These are phyloP conservation scores for Chalciporus pseudorubinellus DNA, from an alignment of 768 basidiomycete species.

Conservation along the genomic window DNA sequence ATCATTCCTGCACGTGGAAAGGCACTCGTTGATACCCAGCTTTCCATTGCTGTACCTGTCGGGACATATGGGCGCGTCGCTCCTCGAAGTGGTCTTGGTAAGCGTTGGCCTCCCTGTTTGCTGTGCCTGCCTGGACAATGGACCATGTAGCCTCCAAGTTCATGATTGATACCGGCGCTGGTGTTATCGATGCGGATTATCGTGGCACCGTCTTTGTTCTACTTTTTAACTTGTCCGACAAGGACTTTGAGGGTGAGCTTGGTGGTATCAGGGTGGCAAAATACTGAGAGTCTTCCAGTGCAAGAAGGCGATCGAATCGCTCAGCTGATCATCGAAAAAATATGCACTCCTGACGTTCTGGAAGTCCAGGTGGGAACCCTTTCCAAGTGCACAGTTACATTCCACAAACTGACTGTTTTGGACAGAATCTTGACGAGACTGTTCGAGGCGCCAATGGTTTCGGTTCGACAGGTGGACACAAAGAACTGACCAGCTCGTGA, in stretches of 20 bases:
- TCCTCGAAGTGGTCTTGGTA: constrained; percentile 92
- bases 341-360: constrained; percentile 78
- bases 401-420: constrained; percentile 8
- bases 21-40: constrained; percentile 85
- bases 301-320: constrained; percentile 94
- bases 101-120: constrained; percentile 23
- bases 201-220: constrained; percentile 88
- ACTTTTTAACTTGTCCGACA: constrained; percentile 88
- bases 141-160: constrained; percentile 79
- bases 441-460: constrained; percentile 83
- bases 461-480: constrained; percentile 92
- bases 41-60: constrained; percentile 89
- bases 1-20: constrained; percentile 86
- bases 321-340: constrained; percentile 89
- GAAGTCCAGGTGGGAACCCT: constrained; percentile 71
- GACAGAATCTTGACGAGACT: constrained; percentile 82
- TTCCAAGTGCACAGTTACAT: background rate
- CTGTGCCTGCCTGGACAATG: background rate
- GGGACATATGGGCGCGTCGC: constrained; percentile 98
- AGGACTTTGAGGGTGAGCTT: constrained; percentile 76
- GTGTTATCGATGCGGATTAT: constrained; percentile 96
- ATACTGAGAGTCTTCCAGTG: constrained; percentile 47
- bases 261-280: background rate
- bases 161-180: constrained; percentile 97
- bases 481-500: constrained; percentile 34